Conservation (phyloP, 345 rosid species). For the Salix suchowensis region DNA sequence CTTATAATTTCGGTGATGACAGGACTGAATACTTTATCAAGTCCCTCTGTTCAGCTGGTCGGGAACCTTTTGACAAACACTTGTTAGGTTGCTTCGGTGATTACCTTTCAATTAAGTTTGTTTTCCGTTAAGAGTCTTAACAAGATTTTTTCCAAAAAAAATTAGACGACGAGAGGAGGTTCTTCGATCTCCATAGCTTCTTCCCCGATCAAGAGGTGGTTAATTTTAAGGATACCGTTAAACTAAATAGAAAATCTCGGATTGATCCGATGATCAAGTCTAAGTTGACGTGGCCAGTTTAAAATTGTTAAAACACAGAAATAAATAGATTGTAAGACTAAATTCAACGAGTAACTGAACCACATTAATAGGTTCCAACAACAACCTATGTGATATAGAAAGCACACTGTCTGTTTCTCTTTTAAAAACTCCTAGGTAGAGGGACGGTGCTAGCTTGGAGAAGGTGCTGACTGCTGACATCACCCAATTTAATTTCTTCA, state of each 20-base stretch:
- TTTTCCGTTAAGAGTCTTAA: background rate
- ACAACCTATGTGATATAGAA: background rate
- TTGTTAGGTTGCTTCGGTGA: background rate
- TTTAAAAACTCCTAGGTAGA: no score
- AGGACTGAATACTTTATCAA: background rate
- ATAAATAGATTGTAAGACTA: no score
- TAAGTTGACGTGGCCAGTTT: no score
- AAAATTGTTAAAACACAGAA: no score
- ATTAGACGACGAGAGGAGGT: background rate
- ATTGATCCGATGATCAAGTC: background rate
- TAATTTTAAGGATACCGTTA: no score
- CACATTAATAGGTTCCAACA: slow-evolving; percentile 10
- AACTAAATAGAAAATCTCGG: no score
- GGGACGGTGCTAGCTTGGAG: slow-evolving; percentile 1
- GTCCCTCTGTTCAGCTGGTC: slow-evolving; percentile 3
- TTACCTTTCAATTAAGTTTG: background rate
- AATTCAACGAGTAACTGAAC: no score
- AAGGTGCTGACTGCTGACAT: no score
- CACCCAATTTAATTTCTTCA: no score
- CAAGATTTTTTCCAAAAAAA: no score
- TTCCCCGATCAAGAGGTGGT: background rate
- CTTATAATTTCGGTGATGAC: background rate
- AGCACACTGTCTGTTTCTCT: slow-evolving; percentile 13
- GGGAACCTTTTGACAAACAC: background rate
- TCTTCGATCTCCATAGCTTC: background rate